Evolutionary conservation across 2,329 filamentous ascomycete genomes (phyloP).

Genomic region (Clarireedia paspali): DNA sequence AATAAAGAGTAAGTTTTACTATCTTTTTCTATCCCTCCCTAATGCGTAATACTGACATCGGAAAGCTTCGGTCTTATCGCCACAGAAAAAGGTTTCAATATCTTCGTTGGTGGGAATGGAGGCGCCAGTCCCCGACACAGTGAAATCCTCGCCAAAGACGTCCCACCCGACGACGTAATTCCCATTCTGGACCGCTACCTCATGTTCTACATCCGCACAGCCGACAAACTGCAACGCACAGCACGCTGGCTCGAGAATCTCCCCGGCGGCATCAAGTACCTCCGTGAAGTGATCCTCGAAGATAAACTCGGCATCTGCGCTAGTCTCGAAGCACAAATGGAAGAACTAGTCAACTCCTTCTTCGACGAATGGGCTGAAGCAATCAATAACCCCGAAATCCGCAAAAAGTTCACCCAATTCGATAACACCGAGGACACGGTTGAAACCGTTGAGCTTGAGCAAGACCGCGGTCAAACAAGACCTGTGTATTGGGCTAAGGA

Average conservation of each 20-base stretch:
- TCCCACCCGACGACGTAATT: conserved; percentile 73
- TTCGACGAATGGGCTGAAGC: conserved; percentile 92
- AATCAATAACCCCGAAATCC: conserved; percentile 58
- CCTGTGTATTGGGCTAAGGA: conserved; percentile 74
- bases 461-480: conserved; percentile 48
- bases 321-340: conserved; percentile 81
- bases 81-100: conserved; percentile 88
- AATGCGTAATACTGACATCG: conserved; percentile 8
- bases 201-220: conserved; percentile 89
- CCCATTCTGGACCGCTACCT: conserved; percentile 82
- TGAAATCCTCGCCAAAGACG: conserved; percentile 79
- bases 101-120: conserved; percentile 85
- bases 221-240: conserved; percentile 82
- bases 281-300: conserved; percentile 73
- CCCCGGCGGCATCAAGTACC: conserved; percentile 76
- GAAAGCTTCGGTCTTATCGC: conserved; percentile 78
- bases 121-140: conserved; percentile 78
- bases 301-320: conserved; percentile 82
- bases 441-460: not conserved
- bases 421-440: conserved; percentile 53
- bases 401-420: conserved; percentile 72
- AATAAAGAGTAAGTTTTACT: conserved; percentile 65
- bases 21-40: not conserved
- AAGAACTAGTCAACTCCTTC: conserved; percentile 72
- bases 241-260: conserved; percentile 81